phyloP scores from a whole-genome alignment of 768 basidiomycete genomes.

The Dacryopinax primogenitus region DNA sequence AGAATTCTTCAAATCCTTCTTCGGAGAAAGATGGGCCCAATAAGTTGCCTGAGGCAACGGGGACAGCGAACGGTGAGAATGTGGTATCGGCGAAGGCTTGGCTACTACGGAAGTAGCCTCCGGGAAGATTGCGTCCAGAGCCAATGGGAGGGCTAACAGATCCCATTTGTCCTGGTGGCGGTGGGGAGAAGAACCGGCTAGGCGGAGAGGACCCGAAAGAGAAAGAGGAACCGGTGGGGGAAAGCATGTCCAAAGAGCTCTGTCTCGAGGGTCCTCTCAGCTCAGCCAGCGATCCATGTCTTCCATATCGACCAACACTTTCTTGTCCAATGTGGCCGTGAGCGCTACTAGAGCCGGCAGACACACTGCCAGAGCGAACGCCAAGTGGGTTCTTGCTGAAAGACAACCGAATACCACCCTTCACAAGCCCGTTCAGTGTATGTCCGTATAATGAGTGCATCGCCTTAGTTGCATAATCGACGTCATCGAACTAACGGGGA shows the following conservation, averaged over 20 bases:
- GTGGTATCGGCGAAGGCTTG: neutral
- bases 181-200: neutral
- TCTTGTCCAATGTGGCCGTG: neutral
- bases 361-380: constrained; percentile 18
- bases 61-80: neutral
- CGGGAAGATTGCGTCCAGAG: neutral
- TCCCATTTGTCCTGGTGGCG: neutral
- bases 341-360: neutral
- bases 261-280: neutral
- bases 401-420: constrained; percentile 90
- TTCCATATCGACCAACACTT: neutral
- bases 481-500: constrained; percentile 69
- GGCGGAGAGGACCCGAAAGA: constrained; percentile 4
- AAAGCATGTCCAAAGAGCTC: neutral
- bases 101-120: constrained; percentile 4
- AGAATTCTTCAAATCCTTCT: neutral
- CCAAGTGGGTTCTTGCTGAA: constrained; percentile 99
- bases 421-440: constrained; percentile 80
- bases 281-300: neutral
- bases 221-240: neutral
- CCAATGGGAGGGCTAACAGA: neutral
- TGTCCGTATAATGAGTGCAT: constrained; percentile 82
- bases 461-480: constrained; percentile 69
- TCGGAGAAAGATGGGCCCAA: neutral
- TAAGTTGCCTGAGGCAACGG: neutral